These are phyloP conservation scores for Vitis hybrid DNA, from an alignment of 177 flowering plant species.

Conservation along the genomic window DNA sequence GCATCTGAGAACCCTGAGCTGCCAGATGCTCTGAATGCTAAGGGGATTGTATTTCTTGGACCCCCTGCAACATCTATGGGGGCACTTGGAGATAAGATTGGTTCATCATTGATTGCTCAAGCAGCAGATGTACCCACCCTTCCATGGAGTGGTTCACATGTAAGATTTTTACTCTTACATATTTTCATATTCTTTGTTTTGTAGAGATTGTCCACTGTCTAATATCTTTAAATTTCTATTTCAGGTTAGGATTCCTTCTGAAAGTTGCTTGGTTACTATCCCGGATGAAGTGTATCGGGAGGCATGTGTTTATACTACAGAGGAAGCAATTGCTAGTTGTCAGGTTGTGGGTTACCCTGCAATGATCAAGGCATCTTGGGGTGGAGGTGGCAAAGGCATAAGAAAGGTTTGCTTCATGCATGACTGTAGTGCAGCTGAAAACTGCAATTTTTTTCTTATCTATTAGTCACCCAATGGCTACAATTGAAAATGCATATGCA, in stretches of 20 bases:
- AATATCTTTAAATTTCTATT: slow-evolving; percentile 8
- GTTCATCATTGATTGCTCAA: slow-evolving; percentile 98
- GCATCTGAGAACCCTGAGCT: slow-evolving; percentile 99
- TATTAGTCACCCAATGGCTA: neutral
- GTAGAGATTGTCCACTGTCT: neutral
- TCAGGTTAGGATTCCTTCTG: slow-evolving; percentile 86
- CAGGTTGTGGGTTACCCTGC: slow-evolving; percentile 99
- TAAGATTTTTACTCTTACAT: slow-evolving; percentile 22
- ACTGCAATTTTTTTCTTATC: neutral
- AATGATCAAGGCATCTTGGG: slow-evolving; percentile 99
- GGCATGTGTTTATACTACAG: slow-evolving; percentile 94
- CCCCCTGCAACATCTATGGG: slow-evolving; percentile 94
- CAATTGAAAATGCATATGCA: neutral
- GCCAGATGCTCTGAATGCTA: slow-evolving; percentile 85
- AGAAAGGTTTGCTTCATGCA: slow-evolving; percentile 70
- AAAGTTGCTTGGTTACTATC: slow-evolving; percentile 71
- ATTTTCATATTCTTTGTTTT: neutral
- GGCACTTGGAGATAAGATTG: slow-evolving; percentile 98
- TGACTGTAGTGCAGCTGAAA: neutral
- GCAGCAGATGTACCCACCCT: slow-evolving; percentile 99
- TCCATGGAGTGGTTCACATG: slow-evolving; percentile 99
- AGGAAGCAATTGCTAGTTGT: slow-evolving; percentile 96
- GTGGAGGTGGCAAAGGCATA: slow-evolving; percentile 99
- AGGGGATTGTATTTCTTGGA: slow-evolving; percentile 88
- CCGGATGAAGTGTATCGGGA: slow-evolving; percentile 79